A percentile compares a stretch with the other conserved stretches of the same genome.
phyloP scores from a whole-genome alignment of 331 rosid genomes.

The Quercus phellos region DNA sequence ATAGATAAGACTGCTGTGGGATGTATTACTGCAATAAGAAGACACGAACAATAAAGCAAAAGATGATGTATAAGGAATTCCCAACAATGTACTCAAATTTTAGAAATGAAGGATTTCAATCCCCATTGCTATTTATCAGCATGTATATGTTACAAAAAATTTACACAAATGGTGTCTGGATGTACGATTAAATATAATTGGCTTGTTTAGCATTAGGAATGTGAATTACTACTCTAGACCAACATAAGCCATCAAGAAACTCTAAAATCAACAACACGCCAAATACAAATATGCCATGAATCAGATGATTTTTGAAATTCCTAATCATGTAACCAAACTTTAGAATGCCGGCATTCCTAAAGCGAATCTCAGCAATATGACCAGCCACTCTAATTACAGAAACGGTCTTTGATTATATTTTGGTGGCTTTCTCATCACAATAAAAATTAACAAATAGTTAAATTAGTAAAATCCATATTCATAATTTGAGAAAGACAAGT shows the following conservation, averaged over 20 bases:
- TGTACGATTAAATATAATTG: not conserved
- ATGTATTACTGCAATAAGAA: not conserved
- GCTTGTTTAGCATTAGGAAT: not conserved
- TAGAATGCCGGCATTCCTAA: not conserved
- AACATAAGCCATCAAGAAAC: not conserved
- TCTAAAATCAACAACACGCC: not conserved
- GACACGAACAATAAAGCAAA: not conserved
- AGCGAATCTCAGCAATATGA: too few species aligned
- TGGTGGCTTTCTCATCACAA: not conserved
- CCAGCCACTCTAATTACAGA: not conserved
- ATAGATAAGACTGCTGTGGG: not conserved
- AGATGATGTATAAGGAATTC: not conserved
- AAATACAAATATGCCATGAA: not conserved
- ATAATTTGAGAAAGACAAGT: too few species aligned
- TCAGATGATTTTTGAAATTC: not conserved
- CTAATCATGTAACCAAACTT: not conserved
- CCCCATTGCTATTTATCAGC: not conserved
- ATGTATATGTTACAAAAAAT: not conserved
- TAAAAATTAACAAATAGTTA: too few species aligned
- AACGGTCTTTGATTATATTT: not conserved
- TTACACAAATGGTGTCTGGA: not conserved
- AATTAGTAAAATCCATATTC: too few species aligned
- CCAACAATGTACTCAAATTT: not conserved
- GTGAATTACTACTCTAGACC: not conserved
- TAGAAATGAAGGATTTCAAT: not conserved